Conservation (phyloP, 2,329 filamentous ascomycete species). For the Falciphora oryzae region DNA sequence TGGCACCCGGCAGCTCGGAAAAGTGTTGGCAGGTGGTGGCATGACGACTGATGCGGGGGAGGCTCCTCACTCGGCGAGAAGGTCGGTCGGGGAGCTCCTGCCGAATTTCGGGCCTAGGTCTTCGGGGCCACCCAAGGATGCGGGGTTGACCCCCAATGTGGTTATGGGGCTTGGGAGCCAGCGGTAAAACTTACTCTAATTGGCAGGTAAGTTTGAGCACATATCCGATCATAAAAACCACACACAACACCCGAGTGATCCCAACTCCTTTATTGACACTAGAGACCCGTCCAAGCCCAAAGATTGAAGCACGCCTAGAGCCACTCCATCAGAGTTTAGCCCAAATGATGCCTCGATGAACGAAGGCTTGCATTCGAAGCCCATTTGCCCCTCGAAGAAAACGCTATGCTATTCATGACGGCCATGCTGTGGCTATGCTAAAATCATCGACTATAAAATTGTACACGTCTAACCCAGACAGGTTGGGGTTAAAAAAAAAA, state of each 20-base stretch:
- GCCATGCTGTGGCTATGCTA: not conserved
- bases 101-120: not conserved
- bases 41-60: not conserved
- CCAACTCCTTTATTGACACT: too few relatives aligned
- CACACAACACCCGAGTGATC: too few relatives aligned
- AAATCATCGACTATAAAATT: not conserved
- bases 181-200: not conserved
- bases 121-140: not conserved
- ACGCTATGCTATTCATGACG: not conserved
- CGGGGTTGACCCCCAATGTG: not conserved
- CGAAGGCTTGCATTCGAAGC: too few relatives aligned
- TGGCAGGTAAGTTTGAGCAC: not conserved
- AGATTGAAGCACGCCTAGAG: too few relatives aligned
- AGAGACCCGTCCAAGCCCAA: too few relatives aligned
- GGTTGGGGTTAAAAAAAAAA: not conserved
- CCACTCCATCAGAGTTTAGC: too few relatives aligned
- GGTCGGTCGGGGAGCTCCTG: constrained; percentile 3
- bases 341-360: too few relatives aligned
- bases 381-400: not conserved
- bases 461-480: not conserved
- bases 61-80: not conserved
- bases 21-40: not conserved
- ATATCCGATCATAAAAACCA: not conserved
- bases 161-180: not conserved
- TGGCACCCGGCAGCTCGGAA: not conserved